Percentiles rank a stretch among this genome's conserved stretches.
These are phyloP conservation scores for Pseudogymnoascus sp. DNA, from an alignment of 2,329 filamentous ascomycete species.

Conservation along the genomic window DNA sequence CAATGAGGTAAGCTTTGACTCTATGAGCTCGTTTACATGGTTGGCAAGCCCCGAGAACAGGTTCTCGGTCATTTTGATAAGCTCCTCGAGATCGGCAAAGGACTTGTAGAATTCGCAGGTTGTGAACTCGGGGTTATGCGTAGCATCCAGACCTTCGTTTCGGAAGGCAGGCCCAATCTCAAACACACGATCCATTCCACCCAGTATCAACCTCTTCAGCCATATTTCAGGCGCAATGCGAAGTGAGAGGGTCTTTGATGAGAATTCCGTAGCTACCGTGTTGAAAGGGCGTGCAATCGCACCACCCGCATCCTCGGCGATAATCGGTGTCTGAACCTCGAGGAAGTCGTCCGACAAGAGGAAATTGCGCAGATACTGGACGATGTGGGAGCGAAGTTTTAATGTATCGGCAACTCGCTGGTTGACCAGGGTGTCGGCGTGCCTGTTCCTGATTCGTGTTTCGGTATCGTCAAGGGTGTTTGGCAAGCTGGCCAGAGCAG, in stretches of 20 bases:
- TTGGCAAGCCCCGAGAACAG: slow-evolving; percentile 54
- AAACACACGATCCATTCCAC: slow-evolving; percentile 80
- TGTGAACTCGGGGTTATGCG: slow-evolving; percentile 95
- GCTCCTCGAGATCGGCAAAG: slow-evolving; percentile 65
- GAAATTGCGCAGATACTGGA: slow-evolving; percentile 64
- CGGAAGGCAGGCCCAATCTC: slow-evolving; percentile 90
- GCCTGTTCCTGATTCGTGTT: slow-evolving; percentile 65
- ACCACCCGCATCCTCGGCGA: slow-evolving; percentile 76
- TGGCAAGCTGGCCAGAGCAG: slow-evolving; percentile 73
- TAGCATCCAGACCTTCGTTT: slow-evolving; percentile 85
- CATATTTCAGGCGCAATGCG: slow-evolving; percentile 91
- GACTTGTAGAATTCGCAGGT: slow-evolving; percentile 96
- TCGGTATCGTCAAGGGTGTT: slow-evolving; percentile 61
- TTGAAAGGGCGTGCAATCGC: slow-evolving; percentile 80
- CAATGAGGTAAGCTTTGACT: slow-evolving; percentile 38
- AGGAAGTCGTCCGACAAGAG: slow-evolving; percentile 66
- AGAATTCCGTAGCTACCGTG: slow-evolving; percentile 69
- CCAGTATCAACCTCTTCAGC: slow-evolving; percentile 85
- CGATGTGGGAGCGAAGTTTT: slow-evolving; percentile 64
- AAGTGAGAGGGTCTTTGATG: slow-evolving; percentile 62
- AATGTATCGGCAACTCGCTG: slow-evolving; percentile 59
- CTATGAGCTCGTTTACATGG: slow-evolving; percentile 40
- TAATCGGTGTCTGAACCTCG: slow-evolving; percentile 85
- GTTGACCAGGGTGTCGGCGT: slow-evolving; percentile 80
- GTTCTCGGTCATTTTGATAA: slow-evolving; percentile 69